A percentile compares a stretch with the other conserved stretches of the same genome.
phyloP scores from a whole-genome alignment of 176 grass and related monocot species.

The Poa pratensis region DNA sequence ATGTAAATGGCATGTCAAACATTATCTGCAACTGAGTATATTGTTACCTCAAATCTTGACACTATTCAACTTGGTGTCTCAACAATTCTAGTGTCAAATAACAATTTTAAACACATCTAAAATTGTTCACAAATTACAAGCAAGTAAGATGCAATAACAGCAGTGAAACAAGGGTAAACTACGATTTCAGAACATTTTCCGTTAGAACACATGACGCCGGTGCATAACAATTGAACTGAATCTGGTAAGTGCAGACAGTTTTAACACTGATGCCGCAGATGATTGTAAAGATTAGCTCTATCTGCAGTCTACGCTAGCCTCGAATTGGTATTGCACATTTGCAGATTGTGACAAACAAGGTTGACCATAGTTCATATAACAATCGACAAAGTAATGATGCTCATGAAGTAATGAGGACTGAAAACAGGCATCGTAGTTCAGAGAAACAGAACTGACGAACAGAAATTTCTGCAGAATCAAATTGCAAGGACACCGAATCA shows the following conservation, averaged over 20 bases:
- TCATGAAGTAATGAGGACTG: too few relatives aligned
- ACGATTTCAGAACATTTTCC: background rate
- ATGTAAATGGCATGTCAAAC: too few relatives aligned
- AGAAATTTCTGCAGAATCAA: too few relatives aligned
- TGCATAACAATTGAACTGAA: background rate
- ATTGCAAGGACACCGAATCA: too few relatives aligned
- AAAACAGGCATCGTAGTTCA: too few relatives aligned
- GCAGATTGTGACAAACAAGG: background rate
- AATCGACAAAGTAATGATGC: background rate
- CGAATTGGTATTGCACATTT: background rate
- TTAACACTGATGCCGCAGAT: background rate
- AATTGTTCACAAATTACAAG: background rate
- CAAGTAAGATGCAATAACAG: background rate
- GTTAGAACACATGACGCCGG: background rate
- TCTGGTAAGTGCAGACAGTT: background rate
- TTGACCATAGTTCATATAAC: too few relatives aligned
- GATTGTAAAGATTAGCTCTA: background rate
- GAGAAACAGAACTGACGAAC: too few relatives aligned
- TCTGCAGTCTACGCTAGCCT: background rate
- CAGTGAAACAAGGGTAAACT: background rate
- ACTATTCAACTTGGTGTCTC: too few relatives aligned
- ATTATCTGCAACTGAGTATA: too few relatives aligned
- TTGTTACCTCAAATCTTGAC: too few relatives aligned
- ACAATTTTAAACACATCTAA: background rate
- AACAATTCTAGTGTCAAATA: background rate